Base-by-base conservation (phyloP, 2,329 filamentous ascomycete species). In the Clarireedia homoeocarpa region DNA sequence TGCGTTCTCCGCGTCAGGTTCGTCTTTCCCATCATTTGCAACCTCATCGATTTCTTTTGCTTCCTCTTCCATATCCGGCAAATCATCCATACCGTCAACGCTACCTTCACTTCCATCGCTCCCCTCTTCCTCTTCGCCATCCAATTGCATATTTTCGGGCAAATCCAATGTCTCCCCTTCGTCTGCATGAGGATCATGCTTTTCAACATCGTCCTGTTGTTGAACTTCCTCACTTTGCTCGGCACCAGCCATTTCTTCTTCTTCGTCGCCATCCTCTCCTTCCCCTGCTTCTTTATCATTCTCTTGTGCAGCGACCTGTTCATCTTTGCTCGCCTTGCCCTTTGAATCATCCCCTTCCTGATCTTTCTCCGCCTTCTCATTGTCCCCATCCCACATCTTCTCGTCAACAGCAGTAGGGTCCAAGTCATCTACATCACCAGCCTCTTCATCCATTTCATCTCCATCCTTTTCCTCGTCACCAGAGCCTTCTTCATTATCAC, bases 381-480 rank as follows among this genome's bases (percentile, higher is more conserved):
- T 85, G 47, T 85, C 84, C 40, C 91, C 91, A 71, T 99, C 91
- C 94, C 94, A 99, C 81, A 97, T 91, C 77, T 97, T 99, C 74
- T 99, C 95, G 69, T 99, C 95, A 1, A 97, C 88, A 20, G 92
- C 89, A 15, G 84, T 88, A 12, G 90, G 86, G 64, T 96, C 92
- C 44, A 96, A 77, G 65, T 95, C 90, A 72, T 96, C 89, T 10
- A 97, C 91, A 65, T 91, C 88, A 1, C 91, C 94, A 5, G 88
- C 82, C 71, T 97, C 90, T 65, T 96, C 91, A 62, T 96, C 91
- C 69, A 95, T 85, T 51, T 89, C 86, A n/a, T 86, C 38, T 4
- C 27, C 76, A 34, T 84, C 80, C 45, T 84, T 81, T 26, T 88
- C 80, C 34, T 83, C 81, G 51, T 85, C 80, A 42, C 80, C 81